Conservation (phyloP, 2,329 filamentous ascomycete species). For the Mycosphaerelloides madeirae region DNA sequence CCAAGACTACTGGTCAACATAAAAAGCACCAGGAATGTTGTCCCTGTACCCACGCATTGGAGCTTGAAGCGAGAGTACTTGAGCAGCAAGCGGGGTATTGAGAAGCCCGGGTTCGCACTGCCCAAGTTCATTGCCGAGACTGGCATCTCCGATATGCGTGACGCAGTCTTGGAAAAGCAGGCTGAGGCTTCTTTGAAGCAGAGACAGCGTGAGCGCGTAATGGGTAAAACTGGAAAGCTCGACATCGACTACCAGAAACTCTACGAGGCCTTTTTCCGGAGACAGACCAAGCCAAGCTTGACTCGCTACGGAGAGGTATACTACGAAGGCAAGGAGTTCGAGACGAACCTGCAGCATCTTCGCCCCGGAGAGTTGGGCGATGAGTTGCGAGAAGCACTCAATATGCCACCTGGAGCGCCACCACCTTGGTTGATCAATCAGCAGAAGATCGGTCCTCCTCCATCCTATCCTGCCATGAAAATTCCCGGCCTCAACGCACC, state of each 20-base stretch:
- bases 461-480: conserved; percentile 91
- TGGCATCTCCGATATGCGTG: conserved; percentile 95
- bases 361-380: conserved; percentile 87
- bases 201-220: conserved; percentile 89
- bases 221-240: conserved; percentile 92
- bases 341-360: conserved; percentile 87
- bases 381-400: conserved; percentile 83
- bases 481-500: conserved; percentile 93
- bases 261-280: conserved; percentile 97
- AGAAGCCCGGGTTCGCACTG: conserved; percentile 87
- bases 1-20: conserved; percentile 86
- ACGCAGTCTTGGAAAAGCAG: conserved; percentile 92
- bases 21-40: conserved; percentile 90
- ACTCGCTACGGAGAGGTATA: conserved; percentile 98
- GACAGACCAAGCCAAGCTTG: conserved; percentile 91
- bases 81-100: conserved; percentile 92
- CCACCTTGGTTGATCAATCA: conserved; percentile 97
- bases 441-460: conserved; percentile 87
- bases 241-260: conserved; percentile 98
- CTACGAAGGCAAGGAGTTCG: conserved; percentile 97
- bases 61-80: conserved; percentile 94
- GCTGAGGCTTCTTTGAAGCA: conserved; percentile 88
- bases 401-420: conserved; percentile 86
- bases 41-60: conserved; percentile 92
- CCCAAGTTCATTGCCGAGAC: conserved; percentile 97